Base-by-base conservation (phyloP, 768 basidiomycete species). In the Terana coerulea region DNA sequence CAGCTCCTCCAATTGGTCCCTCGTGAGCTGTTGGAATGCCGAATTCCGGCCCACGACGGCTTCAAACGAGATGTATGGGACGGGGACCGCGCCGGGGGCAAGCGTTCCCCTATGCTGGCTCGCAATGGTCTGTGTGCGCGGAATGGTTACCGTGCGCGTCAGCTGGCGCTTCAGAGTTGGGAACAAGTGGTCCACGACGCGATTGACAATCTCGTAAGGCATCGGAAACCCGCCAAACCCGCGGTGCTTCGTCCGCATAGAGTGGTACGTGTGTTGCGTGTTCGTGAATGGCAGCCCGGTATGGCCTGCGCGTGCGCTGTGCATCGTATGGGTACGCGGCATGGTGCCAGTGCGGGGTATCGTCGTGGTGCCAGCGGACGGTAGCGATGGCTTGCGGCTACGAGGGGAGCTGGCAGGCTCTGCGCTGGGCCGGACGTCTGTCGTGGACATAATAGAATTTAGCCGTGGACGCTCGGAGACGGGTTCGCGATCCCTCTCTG, bases 1-100 rank as follows among this genome's bases (percentile, higher is more conserved):
- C 4, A 98, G 71, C 65, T 97, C 92, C 58, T 95, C 93, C 59
- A 90, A 71, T 61, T 98, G 88, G 41, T 93, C 91, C n/a, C 78
- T 75, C 0, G 84, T 89, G 47, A 95, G 69, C 57, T 67, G 72
- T 31, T 78, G 76, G 57, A 91, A 91, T 2, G 71, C 70, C 3
- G 88, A 91, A 64, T 95, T 95, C 29, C 84, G 77, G 0, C 91
- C 89, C n/a, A 94, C 90, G 2, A 79, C 64, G 0, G 91, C 88
- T 39, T 91, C 81, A 63, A 97, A 98, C 1, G 84, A 78, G 52
- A 98, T 85, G 65, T 98, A 98, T 0, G 88, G 72, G 2, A 88
- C 92, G 1, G 69, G 64, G 56, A 70, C 77, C 43, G 71, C 72
- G n/a, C 79, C 78, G 33, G 60, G 53, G 2, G 55, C 30, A 8